A percentile compares a stretch with the other conserved stretches of the same genome.
These are phyloP conservation scores for Arachis hypogaea DNA, from an alignment of 306 rosid species.

Conservation along the genomic window DNA sequence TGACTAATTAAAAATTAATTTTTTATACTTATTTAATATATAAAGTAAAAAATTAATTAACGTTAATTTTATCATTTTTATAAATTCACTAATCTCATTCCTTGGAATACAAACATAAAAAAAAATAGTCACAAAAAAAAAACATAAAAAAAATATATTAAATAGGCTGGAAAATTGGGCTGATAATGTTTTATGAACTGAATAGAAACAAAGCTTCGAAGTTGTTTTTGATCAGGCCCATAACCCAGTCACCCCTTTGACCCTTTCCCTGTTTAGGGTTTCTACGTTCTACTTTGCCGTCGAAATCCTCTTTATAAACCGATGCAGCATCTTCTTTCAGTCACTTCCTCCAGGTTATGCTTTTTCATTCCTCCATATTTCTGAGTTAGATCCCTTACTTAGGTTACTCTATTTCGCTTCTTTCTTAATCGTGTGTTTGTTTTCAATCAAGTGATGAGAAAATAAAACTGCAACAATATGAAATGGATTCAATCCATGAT, in stretches of 20 bases:
- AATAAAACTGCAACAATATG: conserved; percentile 85
- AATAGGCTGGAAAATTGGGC: neutral
- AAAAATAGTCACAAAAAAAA: no score
- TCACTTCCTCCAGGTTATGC: neutral
- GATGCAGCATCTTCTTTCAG: neutral
- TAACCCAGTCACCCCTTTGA: neutral
- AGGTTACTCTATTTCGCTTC: neutral
- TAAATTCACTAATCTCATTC: no score
- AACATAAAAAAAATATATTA: neutral
- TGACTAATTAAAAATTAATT: no score
- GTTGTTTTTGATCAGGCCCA: neutral
- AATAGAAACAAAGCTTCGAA: neutral
- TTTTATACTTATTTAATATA: no score
- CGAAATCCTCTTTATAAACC: neutral
- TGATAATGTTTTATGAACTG: neutral
- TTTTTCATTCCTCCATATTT: neutral
- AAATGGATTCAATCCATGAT: conserved; percentile 74
- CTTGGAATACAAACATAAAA: no score
- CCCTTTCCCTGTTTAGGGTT: neutral
- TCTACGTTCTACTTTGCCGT: neutral
- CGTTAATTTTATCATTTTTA: no score
- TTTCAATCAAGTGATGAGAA: conserved; percentile 63
- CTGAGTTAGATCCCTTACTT: neutral
- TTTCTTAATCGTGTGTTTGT: neutral
- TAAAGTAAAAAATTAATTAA: no score